A percentile compares a stretch with the other conserved stretches of the same genome.
phyloP scores from a whole-genome alignment of 257 asterid genomes.

The Plantago major region DNA sequence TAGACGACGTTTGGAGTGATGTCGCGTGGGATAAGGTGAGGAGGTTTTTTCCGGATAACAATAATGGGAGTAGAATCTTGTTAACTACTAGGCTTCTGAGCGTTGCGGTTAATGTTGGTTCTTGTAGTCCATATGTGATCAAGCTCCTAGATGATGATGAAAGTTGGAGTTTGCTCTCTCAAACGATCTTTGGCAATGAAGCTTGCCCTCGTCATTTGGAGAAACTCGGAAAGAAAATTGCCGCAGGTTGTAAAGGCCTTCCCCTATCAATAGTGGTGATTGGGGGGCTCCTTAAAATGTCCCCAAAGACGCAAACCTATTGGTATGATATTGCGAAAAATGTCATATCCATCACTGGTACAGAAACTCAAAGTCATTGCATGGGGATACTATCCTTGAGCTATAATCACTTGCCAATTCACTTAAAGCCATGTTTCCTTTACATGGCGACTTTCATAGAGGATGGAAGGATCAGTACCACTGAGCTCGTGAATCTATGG shows the following conservation, averaged over 20 bases:
- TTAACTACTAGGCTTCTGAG: no score
- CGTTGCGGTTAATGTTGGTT: no score
- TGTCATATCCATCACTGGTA: not conserved
- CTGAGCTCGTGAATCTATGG: constrained; percentile 15
- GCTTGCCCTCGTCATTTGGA: constrained; percentile 6
- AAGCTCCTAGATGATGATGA: not conserved
- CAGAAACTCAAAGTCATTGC: not conserved
- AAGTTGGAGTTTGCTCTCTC: constrained; percentile 12
- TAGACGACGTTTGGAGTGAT: no score
- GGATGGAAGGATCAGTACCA: constrained; percentile 3
- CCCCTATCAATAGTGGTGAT: constrained; percentile 13
- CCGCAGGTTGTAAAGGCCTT: constrained; percentile 14
- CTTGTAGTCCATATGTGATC: no score
- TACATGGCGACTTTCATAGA: not conserved
- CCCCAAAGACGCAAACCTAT: not conserved
- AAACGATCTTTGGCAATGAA: constrained; percentile 7
- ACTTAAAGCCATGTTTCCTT: constrained; percentile 17
- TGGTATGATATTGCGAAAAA: constrained; percentile 9
- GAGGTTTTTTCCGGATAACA: no score
- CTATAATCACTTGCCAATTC: constrained; percentile 19
- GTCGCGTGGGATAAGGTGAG: no score
- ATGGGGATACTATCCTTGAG: constrained; percentile 14
- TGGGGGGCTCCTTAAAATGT: constrained; percentile 13
- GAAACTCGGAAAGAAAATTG: constrained; percentile 8
- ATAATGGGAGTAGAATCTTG: no score